Evolutionary conservation across 1,284 basidiomycete genomes (phyloP), one percentile per base, ranked within the genome.

Genomic region (Erythrobasidium hasegawianum): DNA sequence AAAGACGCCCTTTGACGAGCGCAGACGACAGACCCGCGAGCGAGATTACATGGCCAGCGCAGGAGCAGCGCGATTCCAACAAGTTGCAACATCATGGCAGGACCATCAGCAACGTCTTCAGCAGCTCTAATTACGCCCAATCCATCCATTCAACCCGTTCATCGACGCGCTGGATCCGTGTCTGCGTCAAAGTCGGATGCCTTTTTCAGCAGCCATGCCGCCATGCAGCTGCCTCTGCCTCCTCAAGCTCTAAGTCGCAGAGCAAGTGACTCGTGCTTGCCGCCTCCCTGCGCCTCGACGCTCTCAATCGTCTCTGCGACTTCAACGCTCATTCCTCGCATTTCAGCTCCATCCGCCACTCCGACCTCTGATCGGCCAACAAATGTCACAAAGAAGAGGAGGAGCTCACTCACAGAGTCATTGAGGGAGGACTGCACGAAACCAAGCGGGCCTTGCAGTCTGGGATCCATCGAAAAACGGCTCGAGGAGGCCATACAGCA

Each of bases 181-280:
- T 64, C n/a, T n/a, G n/a, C n/a, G n/a, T n/a, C 54, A 2, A 64
- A 64, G 33, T 56, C 52, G 16, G 54, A 55, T 57, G 53, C 53
- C 20, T 64, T 64, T 43, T 64, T 64, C 55, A n/a, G n/a, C n/a
- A n/a, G 13, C 38, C 27, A 38, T 22, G 47, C 45, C 59, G 39
- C 27, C 9, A 53, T 39, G 20, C 39, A 53, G 40, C 43, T 39
- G 14, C 59, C 59, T 20, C 18, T 64, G 20, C 61, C 61, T 24
- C 61, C 61, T 16, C 56, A 52, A 24, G 40, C 61, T 57, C 43
- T 64, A 29, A 20, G 39, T 11, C 52, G 61, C 7, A 56, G 61
- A 64, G 61, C 61, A 39, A 56, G 53, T 38, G 61, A 64, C 9
- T 64, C 61, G 13, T 64, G 53, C 22, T 43, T 64, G n/a, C 61